phyloP scores from a whole-genome alignment of 2,329 filamentous ascomycete genomes.

The Ceratocystis cubensis region DNA sequence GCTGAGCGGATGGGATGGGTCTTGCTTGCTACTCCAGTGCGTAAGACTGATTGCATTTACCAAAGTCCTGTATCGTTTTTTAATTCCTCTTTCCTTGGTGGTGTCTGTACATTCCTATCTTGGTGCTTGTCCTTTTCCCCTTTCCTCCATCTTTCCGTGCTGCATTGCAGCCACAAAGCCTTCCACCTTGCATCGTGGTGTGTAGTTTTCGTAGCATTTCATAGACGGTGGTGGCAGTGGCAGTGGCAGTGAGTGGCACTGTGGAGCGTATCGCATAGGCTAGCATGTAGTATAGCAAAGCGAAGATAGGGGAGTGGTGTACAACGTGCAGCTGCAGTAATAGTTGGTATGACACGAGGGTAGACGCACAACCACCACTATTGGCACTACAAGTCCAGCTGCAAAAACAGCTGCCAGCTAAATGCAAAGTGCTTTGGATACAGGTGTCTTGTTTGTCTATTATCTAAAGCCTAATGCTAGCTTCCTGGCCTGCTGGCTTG shows the following conservation, averaged over 20 bases:
- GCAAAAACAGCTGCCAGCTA: too few species aligned
- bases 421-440: neutral
- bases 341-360: too few species aligned
- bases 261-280: neutral
- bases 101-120: neutral
- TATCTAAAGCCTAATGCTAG: neutral
- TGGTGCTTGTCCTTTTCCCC: neutral
- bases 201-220: neutral
- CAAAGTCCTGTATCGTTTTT: neutral
- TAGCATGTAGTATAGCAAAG: neutral
- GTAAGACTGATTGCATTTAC: neutral
- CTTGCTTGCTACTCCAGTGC: neutral
- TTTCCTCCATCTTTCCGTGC: neutral
- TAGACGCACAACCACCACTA: too few species aligned
- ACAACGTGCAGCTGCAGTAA: too few species aligned
- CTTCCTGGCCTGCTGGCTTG: neutral
- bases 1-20: neutral
- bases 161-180: neutral
- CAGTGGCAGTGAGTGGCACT: neutral
- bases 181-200: neutral
- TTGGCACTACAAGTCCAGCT: too few species aligned
- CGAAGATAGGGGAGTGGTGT: neutral
- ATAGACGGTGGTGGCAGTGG: neutral
- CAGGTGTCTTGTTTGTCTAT: neutral
- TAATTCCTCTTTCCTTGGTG: neutral